Evolutionary conservation across 306 rosid genomes (phyloP).

Genomic region (barrel medic (Medicago truncatula)): MtrunA17r5.0-ANR NC_053045.1:31076501-31077000

Average conservation of each 20-base stretch:
- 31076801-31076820: constrained; percentile 88
- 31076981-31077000: constrained; percentile 24
- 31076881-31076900: constrained; percentile 93
- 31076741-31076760: neutral
- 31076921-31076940: constrained; percentile 99
- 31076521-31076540: no score
- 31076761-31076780: constrained; percentile 77
- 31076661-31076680: neutral
- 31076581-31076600: no score
- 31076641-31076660: neutral
- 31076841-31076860: constrained; percentile 92
- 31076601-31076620: no score
- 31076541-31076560: no score
- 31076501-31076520: no score
- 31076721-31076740: neutral
- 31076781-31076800: constrained; percentile 92
- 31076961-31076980: constrained; percentile 43
- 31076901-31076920: constrained; percentile 97
- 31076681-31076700: constrained; percentile 14
- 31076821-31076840: constrained; percentile 86
- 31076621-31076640: no score
- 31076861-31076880: constrained; percentile 92
- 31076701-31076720: constrained; percentile 10
- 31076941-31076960: constrained; percentile 97
- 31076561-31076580: no score